Evolutionary conservation across 2,329 filamentous ascomycete species (phyloP).

Genomic region (Penicillium sp.): DNA sequence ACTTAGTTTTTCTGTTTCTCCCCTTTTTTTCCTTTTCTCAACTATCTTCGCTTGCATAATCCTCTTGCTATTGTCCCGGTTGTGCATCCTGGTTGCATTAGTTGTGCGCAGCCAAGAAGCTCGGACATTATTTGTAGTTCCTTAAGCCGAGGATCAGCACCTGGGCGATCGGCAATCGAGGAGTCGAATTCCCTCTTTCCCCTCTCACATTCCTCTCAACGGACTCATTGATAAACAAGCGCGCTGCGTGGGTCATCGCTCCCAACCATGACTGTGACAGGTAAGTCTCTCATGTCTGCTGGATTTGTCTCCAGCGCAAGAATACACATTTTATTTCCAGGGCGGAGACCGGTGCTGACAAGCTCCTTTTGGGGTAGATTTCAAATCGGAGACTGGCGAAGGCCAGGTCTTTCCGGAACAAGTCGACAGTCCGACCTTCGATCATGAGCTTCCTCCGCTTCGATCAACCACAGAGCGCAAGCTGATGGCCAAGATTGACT

Average conservation of each 20-base stretch:
- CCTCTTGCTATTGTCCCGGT: neutral
- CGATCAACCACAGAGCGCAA: constrained; percentile 55
- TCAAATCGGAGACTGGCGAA: constrained; percentile 18
- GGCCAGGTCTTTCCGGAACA: constrained; percentile 17
- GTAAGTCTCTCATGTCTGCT: neutral
- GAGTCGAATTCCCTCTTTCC: neutral
- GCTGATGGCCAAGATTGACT: constrained; percentile 70
- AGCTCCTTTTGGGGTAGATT: constrained; percentile 2
- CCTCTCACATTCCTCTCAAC: neutral
- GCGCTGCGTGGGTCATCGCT: neutral
- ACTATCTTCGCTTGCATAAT: neutral
- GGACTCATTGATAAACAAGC: neutral
- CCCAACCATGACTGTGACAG: neutral
- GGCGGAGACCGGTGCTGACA: constrained; percentile 10
- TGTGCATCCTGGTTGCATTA: neutral
- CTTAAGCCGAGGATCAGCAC: neutral
- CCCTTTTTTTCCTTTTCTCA: neutral
- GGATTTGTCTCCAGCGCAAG: neutral
- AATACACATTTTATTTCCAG: neutral
- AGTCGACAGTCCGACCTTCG: neutral
- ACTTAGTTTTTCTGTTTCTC: neutral
- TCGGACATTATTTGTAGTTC: neutral
- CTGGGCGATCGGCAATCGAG: neutral
- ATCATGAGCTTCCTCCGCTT: constrained; percentile 31
- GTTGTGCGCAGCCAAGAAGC: neutral